Evolutionary conservation across 805 yeast genomes (phyloP), one percentile per base, ranked within the genome.

Genomic region (Barnettozyma botsteinii): DNA sequence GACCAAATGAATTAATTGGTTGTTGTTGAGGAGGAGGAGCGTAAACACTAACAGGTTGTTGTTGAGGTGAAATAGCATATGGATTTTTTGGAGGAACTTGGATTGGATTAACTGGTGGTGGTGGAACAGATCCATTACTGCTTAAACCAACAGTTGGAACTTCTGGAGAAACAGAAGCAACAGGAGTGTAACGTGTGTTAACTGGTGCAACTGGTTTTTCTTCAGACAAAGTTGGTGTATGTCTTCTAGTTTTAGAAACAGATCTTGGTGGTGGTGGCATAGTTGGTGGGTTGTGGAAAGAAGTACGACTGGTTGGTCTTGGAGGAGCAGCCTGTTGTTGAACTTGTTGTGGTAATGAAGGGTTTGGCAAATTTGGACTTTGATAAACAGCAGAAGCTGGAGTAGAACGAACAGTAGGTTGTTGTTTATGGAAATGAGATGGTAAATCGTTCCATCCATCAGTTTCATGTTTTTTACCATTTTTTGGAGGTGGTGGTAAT

Each of bases 391-490:
- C 64, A 7, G 74, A 63, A 14, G 77, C 67, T 17, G 75, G 70
- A 23, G 71, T 64, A 28, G 72, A 65, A 37, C 72, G 72, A 9
- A 70, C 60, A 22, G 62, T 23, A 24, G 51, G 48, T 31, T 45
- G 49, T 6, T 38, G 28, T 20, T 52, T 54, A 34, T 70, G 70
- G 61, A 72, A 72, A 9, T 69, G 62, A 10, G 74, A 69, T 36
- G 87, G 86, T 45, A 81, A 62, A 53, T 79, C 85, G 51, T 79
- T 80, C 86, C 87, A 80, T 4, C 85, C 86, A 28, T 79, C 85
- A 28, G 73, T 73, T 31, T 75, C 75, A 39, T 60, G 61, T 41
- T 69, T 72, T 30, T 43, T 47, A 9, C 38, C 35, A n/a, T 43
- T 49, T 50, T 48, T 50, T 20, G 56, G 60, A 31, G 57, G 60